Evolutionary conservation across 2,329 filamentous ascomycete genomes (phyloP).

Genomic region (Chaetomium olivaceum): DNA sequence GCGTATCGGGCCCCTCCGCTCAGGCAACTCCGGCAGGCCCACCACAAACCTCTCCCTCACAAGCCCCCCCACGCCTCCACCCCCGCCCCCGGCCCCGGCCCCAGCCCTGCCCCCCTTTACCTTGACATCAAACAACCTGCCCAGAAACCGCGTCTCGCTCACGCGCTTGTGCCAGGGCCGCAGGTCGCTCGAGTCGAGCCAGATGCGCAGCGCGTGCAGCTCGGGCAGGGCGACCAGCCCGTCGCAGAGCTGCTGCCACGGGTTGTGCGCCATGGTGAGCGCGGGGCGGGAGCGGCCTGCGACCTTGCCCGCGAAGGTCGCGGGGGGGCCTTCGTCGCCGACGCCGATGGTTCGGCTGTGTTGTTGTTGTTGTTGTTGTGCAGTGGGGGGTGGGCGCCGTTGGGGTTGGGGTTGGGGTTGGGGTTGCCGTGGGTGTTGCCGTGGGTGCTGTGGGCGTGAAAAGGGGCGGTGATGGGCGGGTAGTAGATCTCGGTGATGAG

Average conservation of each 20-base stretch:
- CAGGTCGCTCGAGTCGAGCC: constrained; percentile 36
- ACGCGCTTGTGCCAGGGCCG: constrained; percentile 37
- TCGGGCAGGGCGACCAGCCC: constrained; percentile 23
- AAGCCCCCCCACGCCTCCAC: constrained; percentile 25
- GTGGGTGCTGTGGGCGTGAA: no score
- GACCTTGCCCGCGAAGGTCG: no score
- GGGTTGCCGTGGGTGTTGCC: no score
- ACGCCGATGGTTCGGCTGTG: background rate
- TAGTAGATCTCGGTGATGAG: constrained; percentile 36
- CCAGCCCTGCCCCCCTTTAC: no score
- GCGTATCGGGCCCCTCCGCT: constrained; percentile 1
- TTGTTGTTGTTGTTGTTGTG: no score
- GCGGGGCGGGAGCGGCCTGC: constrained; percentile 20
- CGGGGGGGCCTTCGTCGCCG: constrained; percentile 20
- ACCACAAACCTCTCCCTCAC: constrained; percentile 28
- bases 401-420: no score
- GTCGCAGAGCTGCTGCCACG: constrained; percentile 36
- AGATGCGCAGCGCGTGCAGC: constrained; percentile 35
- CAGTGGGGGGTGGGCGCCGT: no score
- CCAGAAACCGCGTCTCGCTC: constrained; percentile 36
- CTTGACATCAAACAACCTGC: constrained; percentile 27
- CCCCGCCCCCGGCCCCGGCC: no score
- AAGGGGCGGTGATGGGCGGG: constrained; percentile 14
- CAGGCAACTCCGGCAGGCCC: constrained; percentile 31
- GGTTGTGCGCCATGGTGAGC: constrained; percentile 30